Evolutionary conservation across 768 basidiomycete species (phyloP).

Genomic region (Lepiota venenata): DNA sequence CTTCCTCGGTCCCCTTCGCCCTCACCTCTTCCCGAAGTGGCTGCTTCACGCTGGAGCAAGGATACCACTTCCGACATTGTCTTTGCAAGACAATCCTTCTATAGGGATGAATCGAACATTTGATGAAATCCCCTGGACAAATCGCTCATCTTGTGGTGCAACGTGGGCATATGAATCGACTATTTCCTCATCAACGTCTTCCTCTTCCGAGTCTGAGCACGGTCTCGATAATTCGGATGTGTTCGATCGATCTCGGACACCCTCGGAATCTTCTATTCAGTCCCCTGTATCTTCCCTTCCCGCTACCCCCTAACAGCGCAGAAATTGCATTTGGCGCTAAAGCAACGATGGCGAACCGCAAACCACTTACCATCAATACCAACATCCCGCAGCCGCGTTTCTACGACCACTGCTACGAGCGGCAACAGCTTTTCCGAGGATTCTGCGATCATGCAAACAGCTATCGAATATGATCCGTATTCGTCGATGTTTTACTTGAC

Average conservation of each 20-base stretch:
- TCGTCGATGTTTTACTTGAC: conserved; percentile 54
- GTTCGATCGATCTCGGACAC: conserved; percentile 45
- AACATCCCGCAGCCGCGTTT: conserved; percentile 39
- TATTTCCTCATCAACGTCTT: conserved; percentile 32
- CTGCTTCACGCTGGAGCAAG: conserved; percentile 58
- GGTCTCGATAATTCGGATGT: conserved; percentile 34
- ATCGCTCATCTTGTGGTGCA: conserved; percentile 43
- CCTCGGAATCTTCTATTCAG: conserved; percentile 41
- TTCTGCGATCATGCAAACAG: conserved; percentile 73
- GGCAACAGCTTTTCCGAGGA: conserved; percentile 42
- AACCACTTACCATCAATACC: conserved; percentile 59
- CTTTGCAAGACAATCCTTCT: conserved; percentile 35
- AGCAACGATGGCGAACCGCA: conserved; percentile 27
- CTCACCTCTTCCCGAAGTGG: conserved; percentile 25
- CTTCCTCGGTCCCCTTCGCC: conserved; percentile 30
- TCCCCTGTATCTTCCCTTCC: conserved; percentile 53
- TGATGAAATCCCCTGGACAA: conserved; percentile 33
- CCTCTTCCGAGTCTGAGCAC: conserved; percentile 10
- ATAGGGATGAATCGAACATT: conserved; percentile 37
- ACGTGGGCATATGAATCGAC: conserved; percentile 56
- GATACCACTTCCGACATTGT: conserved; percentile 48
- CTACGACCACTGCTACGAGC: conserved; percentile 42
- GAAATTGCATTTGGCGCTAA: conserved; percentile 37
- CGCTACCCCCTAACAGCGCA: conserved; percentile 53
- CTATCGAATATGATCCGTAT: conserved; percentile 63